A percentile compares a stretch with the other conserved stretches of the same genome.
These are phyloP conservation scores for Bruguiera hainesii DNA, from an alignment of 441 rosid genomes.

Conservation along the genomic window DNA sequence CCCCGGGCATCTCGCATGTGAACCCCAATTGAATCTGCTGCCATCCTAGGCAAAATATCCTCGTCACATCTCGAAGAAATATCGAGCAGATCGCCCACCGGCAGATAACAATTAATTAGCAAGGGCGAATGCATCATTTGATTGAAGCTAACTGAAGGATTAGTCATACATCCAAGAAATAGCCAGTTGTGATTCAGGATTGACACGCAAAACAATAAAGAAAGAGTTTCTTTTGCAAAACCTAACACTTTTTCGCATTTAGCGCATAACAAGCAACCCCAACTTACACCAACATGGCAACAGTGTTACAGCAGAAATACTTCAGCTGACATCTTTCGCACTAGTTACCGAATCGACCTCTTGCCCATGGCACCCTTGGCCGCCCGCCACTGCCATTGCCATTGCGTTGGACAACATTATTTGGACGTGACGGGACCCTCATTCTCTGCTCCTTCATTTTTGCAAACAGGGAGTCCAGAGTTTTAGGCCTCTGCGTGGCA, in stretches of 20 bases:
- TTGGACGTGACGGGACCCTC: conserved; percentile 29
- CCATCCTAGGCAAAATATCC: no score
- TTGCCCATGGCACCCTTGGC: conserved; percentile 49
- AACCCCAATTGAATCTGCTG: no score
- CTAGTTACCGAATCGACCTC: conserved; percentile 43
- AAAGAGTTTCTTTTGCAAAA: no score
- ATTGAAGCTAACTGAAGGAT: no score
- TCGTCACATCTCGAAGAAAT: no score
- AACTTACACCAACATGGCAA: neutral
- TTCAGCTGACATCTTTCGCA: neutral
- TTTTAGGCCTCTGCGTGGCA: conserved; percentile 54
- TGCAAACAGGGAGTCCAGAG: conserved; percentile 83
- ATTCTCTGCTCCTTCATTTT: conserved; percentile 79
- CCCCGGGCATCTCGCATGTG: no score
- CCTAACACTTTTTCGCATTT: neutral
- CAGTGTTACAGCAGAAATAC: conserved; percentile 4
- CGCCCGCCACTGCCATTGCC: conserved; percentile 20
- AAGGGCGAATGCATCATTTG: no score
- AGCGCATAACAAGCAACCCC: neutral
- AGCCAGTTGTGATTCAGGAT: neutral
- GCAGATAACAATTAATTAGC: neutral
- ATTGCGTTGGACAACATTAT: conserved; percentile 24
- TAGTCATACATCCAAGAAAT: neutral
- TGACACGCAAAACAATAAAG: neutral
- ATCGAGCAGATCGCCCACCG: no score